Conservation (phyloP, 1,139 yeast species). For the Yamadazyma taylorii region DNA sequence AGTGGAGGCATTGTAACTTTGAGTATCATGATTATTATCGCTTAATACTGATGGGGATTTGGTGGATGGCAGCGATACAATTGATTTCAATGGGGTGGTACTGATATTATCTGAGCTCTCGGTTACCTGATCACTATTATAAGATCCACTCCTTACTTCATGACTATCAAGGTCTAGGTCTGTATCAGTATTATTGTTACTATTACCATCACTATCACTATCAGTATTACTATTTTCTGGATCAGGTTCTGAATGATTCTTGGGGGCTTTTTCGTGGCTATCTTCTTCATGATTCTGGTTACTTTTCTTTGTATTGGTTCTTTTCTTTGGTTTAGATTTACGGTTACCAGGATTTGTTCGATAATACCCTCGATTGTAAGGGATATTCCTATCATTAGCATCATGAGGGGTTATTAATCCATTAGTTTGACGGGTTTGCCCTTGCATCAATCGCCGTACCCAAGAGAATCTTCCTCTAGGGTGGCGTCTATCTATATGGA, state of each 20-base stretch:
- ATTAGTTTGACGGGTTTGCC: conserved; percentile 29
- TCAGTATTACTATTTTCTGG: not conserved
- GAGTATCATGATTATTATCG: conserved; percentile 37
- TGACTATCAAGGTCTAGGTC: conserved; percentile 7
- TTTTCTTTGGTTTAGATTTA: not conserved
- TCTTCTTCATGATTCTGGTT: not conserved
- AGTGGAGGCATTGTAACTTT: conserved; percentile 47
- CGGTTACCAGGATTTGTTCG: conserved; percentile 3
- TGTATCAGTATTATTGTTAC: conserved; percentile 5
- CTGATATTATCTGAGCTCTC: conserved; percentile 37
- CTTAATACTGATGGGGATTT: conserved; percentile 46
- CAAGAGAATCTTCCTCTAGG: conserved; percentile 42
- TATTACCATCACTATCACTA: conserved; percentile 3
- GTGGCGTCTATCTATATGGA: conserved; percentile 22
- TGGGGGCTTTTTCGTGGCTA: not conserved
- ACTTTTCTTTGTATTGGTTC: not conserved
- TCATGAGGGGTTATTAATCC: not conserved
- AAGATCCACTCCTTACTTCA: conserved; percentile 8
- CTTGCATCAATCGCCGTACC: conserved; percentile 50
- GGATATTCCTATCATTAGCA: conserved; percentile 2
- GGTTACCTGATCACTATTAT: conserved; percentile 17
- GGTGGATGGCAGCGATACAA: conserved; percentile 50
- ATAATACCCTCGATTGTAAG: conserved; percentile 13
- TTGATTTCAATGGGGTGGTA: conserved; percentile 53
- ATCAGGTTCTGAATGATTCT: not conserved